Conservation (phyloP, 768 basidiomycete genomes). For the Inosperma sp. region DNA sequence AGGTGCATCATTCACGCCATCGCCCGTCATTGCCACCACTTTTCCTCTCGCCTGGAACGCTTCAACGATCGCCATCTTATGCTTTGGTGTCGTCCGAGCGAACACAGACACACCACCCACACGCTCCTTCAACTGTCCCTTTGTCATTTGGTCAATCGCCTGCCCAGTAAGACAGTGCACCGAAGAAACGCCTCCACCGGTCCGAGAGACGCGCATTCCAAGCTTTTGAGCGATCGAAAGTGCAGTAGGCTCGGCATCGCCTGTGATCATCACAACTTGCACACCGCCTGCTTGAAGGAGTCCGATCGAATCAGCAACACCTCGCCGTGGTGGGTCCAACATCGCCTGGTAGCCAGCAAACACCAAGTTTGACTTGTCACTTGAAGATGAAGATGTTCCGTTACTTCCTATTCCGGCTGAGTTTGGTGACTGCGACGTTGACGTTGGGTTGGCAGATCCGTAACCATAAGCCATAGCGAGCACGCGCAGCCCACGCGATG, state of each 20-base stretch:
- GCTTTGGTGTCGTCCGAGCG: conserved; percentile 91
- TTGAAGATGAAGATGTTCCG: conserved; percentile 20
- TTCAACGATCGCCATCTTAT: conserved; percentile 96
- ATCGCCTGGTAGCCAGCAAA: conserved; percentile 95
- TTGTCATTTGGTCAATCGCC: conserved; percentile 80
- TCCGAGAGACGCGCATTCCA: conserved; percentile 71
- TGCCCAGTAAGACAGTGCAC: conserved; percentile 69
- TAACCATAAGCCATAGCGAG: conserved; percentile 91
- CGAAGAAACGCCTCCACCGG: conserved; percentile 35
- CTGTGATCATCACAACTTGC: conserved; percentile 98
- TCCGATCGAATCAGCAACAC: conserved; percentile 85
- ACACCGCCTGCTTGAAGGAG: conserved; percentile 81
- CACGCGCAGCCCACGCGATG: conserved; percentile 75
- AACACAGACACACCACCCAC: conserved; percentile 84
- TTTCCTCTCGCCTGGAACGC: conserved; percentile 87
- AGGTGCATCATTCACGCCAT: conserved; percentile 97
- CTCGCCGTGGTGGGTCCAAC: conserved; percentile 90
- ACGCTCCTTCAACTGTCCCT: conserved; percentile 74
- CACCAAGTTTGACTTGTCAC: conserved; percentile 55
- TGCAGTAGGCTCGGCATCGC: conserved; percentile 90
- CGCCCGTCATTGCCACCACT: conserved; percentile 96
- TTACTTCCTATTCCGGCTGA: conserved; percentile 24
- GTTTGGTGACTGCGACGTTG: conserved; percentile 25
- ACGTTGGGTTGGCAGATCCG: conserved; percentile 38
- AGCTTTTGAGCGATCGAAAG: conserved; percentile 82